Evolutionary conservation across 2,329 filamentous ascomycete species (phyloP).

Genomic region (Gaeumannomyces sp.): DNA sequence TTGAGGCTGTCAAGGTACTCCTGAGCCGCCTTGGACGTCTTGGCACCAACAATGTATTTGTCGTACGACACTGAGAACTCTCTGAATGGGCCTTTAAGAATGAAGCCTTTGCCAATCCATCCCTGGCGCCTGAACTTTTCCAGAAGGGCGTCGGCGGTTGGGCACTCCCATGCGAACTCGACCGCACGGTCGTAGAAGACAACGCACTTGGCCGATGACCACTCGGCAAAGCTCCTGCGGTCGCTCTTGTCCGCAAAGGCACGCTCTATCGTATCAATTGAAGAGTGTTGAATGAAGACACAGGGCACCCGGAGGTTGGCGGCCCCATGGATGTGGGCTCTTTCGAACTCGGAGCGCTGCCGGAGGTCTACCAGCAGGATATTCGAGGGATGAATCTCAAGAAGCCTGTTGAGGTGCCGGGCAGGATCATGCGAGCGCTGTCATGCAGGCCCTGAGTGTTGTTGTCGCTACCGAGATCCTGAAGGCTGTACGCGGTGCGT

Average conservation of each 20-base stretch:
- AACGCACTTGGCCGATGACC: conserved; percentile 40
- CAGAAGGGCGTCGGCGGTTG: conserved; percentile 37
- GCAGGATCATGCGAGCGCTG: conserved; percentile 42
- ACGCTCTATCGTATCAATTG: conserved; percentile 44
- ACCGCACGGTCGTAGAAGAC: conserved; percentile 47
- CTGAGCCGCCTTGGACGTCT: conserved; percentile 34
- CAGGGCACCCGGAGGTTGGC: conserved; percentile 46
- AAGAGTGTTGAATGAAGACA: conserved; percentile 40
- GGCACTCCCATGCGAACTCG: conserved; percentile 45
- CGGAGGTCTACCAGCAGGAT: conserved; percentile 45
- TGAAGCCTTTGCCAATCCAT: conserved; percentile 46
- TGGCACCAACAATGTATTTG: conserved; percentile 40
- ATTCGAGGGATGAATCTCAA: conserved; percentile 43
- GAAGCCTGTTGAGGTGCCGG: conserved; percentile 42
- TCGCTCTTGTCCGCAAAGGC: conserved; percentile 43
- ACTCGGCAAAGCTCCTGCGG: conserved; percentile 39
- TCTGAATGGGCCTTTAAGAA: conserved; percentile 49
- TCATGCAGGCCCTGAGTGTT: conserved; percentile 15
- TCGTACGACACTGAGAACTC: conserved; percentile 49
- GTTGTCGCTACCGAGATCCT: conserved; percentile 17
- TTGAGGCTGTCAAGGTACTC: conserved; percentile 33
- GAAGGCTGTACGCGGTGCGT: conserved; percentile 36
- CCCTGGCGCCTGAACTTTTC: conserved; percentile 39
- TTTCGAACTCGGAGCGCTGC: conserved; percentile 38
- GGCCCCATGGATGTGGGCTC: conserved; percentile 45